Evolutionary conservation across 1,284 basidiomycete species (phyloP), one percentile per base, ranked within the genome.

Genomic region (Austroboletus olivaceoglutinosus): DNA sequence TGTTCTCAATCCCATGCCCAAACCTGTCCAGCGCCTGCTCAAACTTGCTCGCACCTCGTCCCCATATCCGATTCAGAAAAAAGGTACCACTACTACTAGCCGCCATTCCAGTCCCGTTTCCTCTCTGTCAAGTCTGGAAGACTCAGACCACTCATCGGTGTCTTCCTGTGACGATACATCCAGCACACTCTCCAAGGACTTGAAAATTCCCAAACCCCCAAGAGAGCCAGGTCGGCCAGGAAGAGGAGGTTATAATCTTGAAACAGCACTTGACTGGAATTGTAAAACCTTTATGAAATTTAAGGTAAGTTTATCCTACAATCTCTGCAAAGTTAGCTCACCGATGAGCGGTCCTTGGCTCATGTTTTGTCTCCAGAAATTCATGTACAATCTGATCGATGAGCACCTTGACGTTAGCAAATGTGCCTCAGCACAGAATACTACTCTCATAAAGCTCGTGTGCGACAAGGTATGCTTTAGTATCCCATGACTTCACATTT

Each of bases 201-300:
- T 33, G 5, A 47, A 43, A 23, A 47, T 46, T 11, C 33, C 31
- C 4, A 56, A 56, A 23, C 54, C 54, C n/a, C 11, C 18, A 0
- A 49, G 54, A 4, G 48, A 55, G 33, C 45, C 49, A 15, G 53
- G 53, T 11, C 10, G 36, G 8, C 49, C 46, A 8, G 49, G 53
- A 2, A 5, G 34, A 3, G 53, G 49, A 0, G 49, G 53, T 2
- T 55, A 56, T 13, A 55, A 29, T 5, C 46, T 55, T 4, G 30
- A 49, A 33, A 46, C 21, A 2, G 47, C 34, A 2, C 36, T 55
- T 2, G 21, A 13, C 3, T 38, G 45, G 47, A 50, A 44, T 27
- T 16, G 16, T 2, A 36, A 18, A 23, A 1, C 7, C 0, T 54
- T 19, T 8, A 0, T 3, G 2, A 54, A 50, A 12, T 46, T 55